Percentiles rank a stretch among this genome's conserved stretches.
Conservation (phyloP, 192 early-diverging fungal genomes). For the Coemansia sp. region DNA sequence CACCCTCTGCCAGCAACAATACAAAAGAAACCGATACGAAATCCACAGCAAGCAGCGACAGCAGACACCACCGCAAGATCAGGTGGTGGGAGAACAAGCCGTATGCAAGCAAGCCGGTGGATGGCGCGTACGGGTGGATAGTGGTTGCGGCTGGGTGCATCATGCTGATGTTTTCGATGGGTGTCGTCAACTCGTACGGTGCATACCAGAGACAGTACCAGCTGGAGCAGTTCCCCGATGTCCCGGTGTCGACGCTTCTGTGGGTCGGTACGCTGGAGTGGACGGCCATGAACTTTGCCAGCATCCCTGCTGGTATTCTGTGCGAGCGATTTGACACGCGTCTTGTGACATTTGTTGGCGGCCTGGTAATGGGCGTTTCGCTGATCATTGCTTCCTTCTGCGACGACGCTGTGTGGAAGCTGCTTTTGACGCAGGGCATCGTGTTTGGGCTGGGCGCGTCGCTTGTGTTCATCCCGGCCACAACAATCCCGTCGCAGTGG, state of each 20-base stretch:
- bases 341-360: constrained; percentile 52
- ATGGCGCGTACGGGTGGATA: constrained; percentile 51
- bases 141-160: constrained; percentile 53
- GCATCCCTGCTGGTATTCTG: constrained; percentile 51
- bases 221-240: constrained; percentile 26
- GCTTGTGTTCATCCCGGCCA: constrained; percentile 51
- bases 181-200: constrained; percentile 58
- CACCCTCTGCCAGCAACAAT: too few species aligned
- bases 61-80: background rate
- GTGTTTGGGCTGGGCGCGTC: constrained; percentile 53
- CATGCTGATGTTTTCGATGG: constrained; percentile 56
- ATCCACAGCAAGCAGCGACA: background rate
- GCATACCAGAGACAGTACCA: constrained; percentile 52
- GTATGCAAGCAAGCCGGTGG: constrained; percentile 20
- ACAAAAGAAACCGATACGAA: background rate
- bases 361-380: constrained; percentile 51
- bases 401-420: constrained; percentile 56
- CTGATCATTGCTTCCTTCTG: constrained; percentile 58
- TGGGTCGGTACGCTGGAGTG: constrained; percentile 57
- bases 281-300: constrained; percentile 50
- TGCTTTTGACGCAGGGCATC: constrained; percentile 60
- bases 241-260: constrained; percentile 45
- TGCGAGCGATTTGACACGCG: constrained; percentile 56
- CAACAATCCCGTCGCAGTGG: constrained; percentile 58
- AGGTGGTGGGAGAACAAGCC: constrained; percentile 47